These are phyloP conservation scores for Penicillium malachiteum DNA, from an alignment of 495 filamentous ascomycete species.

Conservation along the genomic window DNA sequence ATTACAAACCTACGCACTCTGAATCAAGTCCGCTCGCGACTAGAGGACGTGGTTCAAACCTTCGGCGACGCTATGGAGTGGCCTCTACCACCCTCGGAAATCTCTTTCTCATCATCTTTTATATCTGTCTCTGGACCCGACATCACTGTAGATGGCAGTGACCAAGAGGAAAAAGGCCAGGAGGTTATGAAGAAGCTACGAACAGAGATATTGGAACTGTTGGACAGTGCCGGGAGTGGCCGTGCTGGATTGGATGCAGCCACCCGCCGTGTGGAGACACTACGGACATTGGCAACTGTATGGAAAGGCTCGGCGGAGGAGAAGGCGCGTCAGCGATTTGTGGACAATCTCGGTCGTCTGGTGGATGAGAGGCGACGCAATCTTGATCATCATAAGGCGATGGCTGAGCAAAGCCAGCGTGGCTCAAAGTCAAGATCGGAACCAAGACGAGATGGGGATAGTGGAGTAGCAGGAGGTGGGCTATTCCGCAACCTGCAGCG, in stretches of 20 bases:
- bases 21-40: constrained; percentile 71
- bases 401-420: constrained; percentile 37
- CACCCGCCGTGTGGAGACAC: constrained; percentile 63
- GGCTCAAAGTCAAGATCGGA: constrained; percentile 21
- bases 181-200: constrained; percentile 66
- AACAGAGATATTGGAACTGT: constrained; percentile 66
- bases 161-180: constrained; percentile 76
- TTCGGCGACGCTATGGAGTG: constrained; percentile 96
- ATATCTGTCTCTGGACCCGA: constrained; percentile 80
- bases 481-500: constrained; percentile 79
- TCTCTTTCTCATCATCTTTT: constrained; percentile 69
- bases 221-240: constrained; percentile 50
- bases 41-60: constrained; percentile 81
- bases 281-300: constrained; percentile 69
- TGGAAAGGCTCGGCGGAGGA: constrained; percentile 96
- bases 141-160: constrained; percentile 57
- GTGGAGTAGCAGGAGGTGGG: constrained; percentile 62
- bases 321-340: constrained; percentile 74
- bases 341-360: constrained; percentile 69
- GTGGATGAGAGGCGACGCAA: constrained; percentile 57
- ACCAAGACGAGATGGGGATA: constrained; percentile 36
- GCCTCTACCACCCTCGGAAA: constrained; percentile 78
- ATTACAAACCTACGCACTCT: constrained; percentile 80
- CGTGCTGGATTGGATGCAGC: constrained; percentile 62
- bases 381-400: constrained; percentile 53